phyloP scores from a whole-genome alignment of 176 grass and related monocot genomes.

The Hordeum vulgare region DNA sequence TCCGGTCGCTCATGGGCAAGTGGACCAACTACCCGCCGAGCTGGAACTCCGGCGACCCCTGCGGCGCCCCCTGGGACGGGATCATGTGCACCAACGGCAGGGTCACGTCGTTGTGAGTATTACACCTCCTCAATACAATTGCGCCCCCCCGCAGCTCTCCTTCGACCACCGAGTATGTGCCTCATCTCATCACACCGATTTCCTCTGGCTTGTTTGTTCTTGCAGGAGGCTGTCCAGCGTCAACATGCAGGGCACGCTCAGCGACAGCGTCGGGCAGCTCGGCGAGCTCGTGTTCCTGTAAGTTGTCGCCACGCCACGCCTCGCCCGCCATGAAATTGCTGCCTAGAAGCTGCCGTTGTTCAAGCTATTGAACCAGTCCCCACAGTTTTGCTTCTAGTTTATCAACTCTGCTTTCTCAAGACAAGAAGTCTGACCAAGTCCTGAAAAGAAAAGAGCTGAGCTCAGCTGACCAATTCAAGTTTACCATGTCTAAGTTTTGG shows the following conservation, averaged over 20 bases:
- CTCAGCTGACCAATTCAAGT: slow-evolving; percentile 5
- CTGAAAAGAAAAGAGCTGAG: neutral
- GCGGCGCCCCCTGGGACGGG: slow-evolving; percentile 33
- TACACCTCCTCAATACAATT: too few relatives aligned
- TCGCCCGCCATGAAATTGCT: neutral
- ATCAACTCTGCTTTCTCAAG: slow-evolving; percentile 3
- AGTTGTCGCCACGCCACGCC: neutral
- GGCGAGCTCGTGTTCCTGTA: slow-evolving; percentile 33
- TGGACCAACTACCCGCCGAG: slow-evolving; percentile 30
- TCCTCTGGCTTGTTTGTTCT: neutral
- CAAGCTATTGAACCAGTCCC: slow-evolving; percentile 10
- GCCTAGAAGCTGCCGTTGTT: neutral
- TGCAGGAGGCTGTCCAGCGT: slow-evolving; percentile 33
- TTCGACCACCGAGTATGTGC: neutral
- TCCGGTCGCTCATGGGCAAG: slow-evolving; percentile 4
- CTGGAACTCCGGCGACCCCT: slow-evolving; percentile 45
- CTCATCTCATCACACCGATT: neutral
- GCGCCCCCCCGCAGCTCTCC: neutral
- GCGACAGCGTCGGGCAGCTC: slow-evolving; percentile 31
- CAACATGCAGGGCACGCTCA: slow-evolving; percentile 44
- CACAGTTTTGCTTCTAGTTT: slow-evolving; percentile 1
- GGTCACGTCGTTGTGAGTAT: slow-evolving; percentile 40
- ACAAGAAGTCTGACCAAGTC: neutral
- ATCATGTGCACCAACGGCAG: slow-evolving; percentile 31
- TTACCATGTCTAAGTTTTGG: neutral